Percentiles rank a stretch among this genome's conserved stretches.
Evolutionary conservation across 2,329 filamentous ascomycete genomes (phyloP).

Genomic region (Fusarium sterilihyphosum): DNA sequence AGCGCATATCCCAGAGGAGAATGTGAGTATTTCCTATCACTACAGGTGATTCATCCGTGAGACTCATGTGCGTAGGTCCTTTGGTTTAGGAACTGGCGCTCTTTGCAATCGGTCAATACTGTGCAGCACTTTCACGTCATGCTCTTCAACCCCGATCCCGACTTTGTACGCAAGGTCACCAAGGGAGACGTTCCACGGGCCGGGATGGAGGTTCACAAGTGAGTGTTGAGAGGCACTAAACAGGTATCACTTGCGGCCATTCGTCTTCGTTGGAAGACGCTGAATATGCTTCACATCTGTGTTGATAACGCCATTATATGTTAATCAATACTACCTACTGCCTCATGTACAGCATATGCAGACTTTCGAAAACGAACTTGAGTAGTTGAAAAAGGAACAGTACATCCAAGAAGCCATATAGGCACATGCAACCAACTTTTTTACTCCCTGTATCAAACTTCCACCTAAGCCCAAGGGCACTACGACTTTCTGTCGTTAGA

Average conservation of each 20-base stretch:
- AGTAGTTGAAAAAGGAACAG: neutral
- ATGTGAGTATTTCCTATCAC: slow-evolving; percentile 54
- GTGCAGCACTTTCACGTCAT: slow-evolving; percentile 97
- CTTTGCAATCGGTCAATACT: slow-evolving; percentile 83
- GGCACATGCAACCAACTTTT: neutral
- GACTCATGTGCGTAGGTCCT: slow-evolving; percentile 45
- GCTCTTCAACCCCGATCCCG: slow-evolving; percentile 78
- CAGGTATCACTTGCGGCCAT: neutral
- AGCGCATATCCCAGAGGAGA: slow-evolving; percentile 58
- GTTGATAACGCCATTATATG: neutral
- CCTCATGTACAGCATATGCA: neutral
- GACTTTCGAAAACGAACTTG: neutral
- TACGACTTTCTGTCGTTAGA: slow-evolving; percentile 5
- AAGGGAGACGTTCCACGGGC: slow-evolving; percentile 76
- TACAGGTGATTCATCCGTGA: neutral
- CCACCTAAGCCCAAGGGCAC: neutral
- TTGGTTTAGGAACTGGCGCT: slow-evolving; percentile 80
- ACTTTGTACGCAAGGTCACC: slow-evolving; percentile 77
- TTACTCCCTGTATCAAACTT: neutral
- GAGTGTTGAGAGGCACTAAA: neutral
- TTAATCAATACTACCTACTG: slow-evolving; percentile 2
- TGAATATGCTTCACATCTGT: neutral
- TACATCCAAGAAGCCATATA: neutral
- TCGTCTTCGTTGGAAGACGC: neutral
- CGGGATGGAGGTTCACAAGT: slow-evolving; percentile 48